Base-by-base conservation (phyloP, 2,329 filamentous ascomycete species). In the Periconia digitata region DNA sequence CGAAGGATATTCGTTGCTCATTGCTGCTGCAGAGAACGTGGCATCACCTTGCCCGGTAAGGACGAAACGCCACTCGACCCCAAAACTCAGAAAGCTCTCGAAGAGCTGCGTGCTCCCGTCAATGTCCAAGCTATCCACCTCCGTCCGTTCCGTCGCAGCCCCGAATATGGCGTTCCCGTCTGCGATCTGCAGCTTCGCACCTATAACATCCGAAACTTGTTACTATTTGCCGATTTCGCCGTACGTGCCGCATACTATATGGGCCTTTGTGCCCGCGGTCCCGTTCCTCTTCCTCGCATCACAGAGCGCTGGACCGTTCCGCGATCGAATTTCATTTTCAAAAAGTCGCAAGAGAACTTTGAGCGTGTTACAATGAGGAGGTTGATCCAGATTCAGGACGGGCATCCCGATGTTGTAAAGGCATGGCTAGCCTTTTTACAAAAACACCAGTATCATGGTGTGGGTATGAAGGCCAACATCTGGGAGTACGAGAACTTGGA, bases 401-500 rank as follows among this genome's bases (percentile, higher is more conserved):
- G 91, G 0, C 81, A 96, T 64, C 85, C 91, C 0, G 90, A 96
- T 69, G 86, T 85, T 1, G 91, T 99, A 29, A 87, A 95, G 72
- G 73, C 92, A 22, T 99, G 94, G 94, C 76, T 99, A 49, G 91
- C 90, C 0, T 97, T 95, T 68, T 72, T 99, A 66, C 84, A 89
- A 66, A 95, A 95, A 74, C 87, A 96, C 68, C 89, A 91, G 36
- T 95, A 94, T 70, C 89, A 95, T 59, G 94, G 94, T n/a, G 86
- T 97, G 35, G 94, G 94, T 63, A 95, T 99, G 91, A 99, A 99
- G 80, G 94, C 94, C 44, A 96, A 99, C 70, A 82, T 97, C 42
- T 99, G 89, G 85, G 90, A 96, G 67, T 92, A 90, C 72, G 85
- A 87, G 63, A 81, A 82, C 48, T 69, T 92, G 50, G 86, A 69